Percentiles rank a stretch among this genome's conserved stretches.
Evolutionary conservation across 352 stramenopile species (phyloP).

Genomic region (Globisporangium alternatum): DNA sequence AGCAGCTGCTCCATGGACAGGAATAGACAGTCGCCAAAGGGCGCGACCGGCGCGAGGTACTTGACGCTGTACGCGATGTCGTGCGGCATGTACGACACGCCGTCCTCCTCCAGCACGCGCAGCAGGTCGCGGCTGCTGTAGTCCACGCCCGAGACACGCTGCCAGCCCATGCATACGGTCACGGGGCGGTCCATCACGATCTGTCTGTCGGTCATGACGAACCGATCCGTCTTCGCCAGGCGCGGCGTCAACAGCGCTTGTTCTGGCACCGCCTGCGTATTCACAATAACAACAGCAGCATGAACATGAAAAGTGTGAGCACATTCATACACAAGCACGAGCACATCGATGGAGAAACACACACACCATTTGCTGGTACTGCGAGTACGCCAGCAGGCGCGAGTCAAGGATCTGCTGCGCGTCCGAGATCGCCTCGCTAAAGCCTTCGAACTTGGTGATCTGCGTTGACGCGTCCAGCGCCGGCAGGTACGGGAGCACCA

Average conservation of each 20-base stretch:
- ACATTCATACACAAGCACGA: constrained; percentile 1
- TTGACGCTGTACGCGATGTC: constrained; percentile 88
- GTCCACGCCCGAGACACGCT: constrained; percentile 73
- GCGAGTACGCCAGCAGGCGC: constrained; percentile 76
- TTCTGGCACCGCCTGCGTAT: constrained; percentile 43
- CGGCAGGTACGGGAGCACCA: constrained; percentile 63
- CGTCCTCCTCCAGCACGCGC: constrained; percentile 78
- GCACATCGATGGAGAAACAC: neutral
- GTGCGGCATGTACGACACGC: constrained; percentile 82
- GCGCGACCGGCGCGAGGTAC: constrained; percentile 77
- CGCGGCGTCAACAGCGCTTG: constrained; percentile 65
- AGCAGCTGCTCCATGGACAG: constrained; percentile 86
- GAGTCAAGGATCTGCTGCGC: constrained; percentile 75
- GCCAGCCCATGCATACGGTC: constrained; percentile 86
- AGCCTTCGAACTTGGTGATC: constrained; percentile 83
- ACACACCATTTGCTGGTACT: constrained; percentile 78
- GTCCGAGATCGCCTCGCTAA: constrained; percentile 70
- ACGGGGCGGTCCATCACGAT: constrained; percentile 67
- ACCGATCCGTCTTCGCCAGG: constrained; percentile 40
- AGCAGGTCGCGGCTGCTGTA: constrained; percentile 70
- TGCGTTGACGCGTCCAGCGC: constrained; percentile 81
- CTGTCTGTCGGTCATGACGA: constrained; percentile 58
- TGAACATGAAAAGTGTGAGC: constrained; percentile 1
- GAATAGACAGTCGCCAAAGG: constrained; percentile 86
- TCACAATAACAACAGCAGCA: neutral